Evolutionary conservation across 352 stramenopile genomes (phyloP).

Genomic region (Phytophthora cryptogea): DNA sequence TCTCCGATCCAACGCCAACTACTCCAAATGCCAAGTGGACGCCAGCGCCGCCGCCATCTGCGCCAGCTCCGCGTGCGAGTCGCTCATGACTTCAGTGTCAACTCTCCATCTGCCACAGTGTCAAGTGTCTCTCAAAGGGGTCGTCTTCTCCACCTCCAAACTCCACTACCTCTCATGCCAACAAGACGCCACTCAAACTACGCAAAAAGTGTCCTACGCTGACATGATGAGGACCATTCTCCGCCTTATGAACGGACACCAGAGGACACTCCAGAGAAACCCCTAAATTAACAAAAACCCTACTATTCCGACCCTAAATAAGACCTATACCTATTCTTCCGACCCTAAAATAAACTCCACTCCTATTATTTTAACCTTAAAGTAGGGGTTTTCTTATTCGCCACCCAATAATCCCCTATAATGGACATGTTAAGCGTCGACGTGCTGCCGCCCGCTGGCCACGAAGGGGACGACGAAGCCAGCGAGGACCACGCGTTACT

Average conservation of each 20-base stretch:
- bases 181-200: neutral
- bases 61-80: slow-evolving; percentile 17
- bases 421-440: slow-evolving; percentile 37
- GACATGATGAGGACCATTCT: slow-evolving; percentile 31
- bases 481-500: slow-evolving; percentile 24
- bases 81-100: slow-evolving; percentile 11
- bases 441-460: slow-evolving; percentile 21
- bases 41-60: slow-evolving; percentile 19
- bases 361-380: no score
- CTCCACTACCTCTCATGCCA: slow-evolving; percentile 9
- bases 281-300: neutral
- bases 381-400: no score
- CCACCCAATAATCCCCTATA: neutral
- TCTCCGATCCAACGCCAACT: slow-evolving; percentile 15
- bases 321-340: no score
- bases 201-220: neutral
- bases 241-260: slow-evolving; percentile 10
- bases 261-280: neutral
- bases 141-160: slow-evolving; percentile 12
- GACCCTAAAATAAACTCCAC: no score
- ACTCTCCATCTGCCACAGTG: slow-evolving; percentile 13
- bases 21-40: slow-evolving; percentile 19
- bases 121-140: slow-evolving; percentile 17
- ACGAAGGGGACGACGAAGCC: slow-evolving; percentile 25
- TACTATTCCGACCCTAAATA: no score